Percentiles rank a stretch among this genome's conserved stretches.
These are phyloP conservation scores for Epicoccum sorghinum DNA, from an alignment of 2,329 filamentous ascomycete species.

Conservation along the genomic window DNA sequence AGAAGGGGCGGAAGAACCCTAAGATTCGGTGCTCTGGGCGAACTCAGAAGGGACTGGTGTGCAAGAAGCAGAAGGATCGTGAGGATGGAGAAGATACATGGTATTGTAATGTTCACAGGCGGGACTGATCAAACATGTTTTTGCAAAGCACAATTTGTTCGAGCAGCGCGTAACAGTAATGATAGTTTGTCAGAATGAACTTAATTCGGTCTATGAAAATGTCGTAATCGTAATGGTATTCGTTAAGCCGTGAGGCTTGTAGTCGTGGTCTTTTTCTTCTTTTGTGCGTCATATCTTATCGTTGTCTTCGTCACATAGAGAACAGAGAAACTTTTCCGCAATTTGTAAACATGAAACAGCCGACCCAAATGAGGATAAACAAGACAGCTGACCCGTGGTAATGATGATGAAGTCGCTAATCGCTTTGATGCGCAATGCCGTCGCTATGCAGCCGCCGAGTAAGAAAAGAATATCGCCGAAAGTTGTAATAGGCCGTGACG, in stretches of 20 bases:
- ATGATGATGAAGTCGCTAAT: constrained; percentile 33
- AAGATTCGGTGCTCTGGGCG: neutral
- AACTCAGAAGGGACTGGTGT: neutral
- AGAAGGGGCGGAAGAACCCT: neutral
- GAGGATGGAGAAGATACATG: neutral
- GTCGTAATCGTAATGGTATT: constrained; percentile 16
- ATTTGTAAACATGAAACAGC: constrained; percentile 21
- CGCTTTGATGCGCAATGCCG: constrained; percentile 43
- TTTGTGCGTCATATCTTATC: constrained; percentile 16
- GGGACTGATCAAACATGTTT: neutral
- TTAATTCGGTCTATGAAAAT: constrained; percentile 13
- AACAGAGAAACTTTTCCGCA: constrained; percentile 18
- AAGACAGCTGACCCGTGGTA: constrained; percentile 22
- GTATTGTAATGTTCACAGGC: neutral
- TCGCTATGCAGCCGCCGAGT: constrained; percentile 43
- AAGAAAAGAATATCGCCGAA: constrained; percentile 25
- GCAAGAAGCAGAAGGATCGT: neutral
- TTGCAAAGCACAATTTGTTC: neutral
- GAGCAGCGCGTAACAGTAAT: neutral
- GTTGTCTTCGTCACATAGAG: constrained; percentile 4
- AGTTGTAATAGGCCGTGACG: constrained; percentile 19
- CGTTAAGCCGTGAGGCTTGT: constrained; percentile 14
- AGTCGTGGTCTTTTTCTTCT: constrained; percentile 21
- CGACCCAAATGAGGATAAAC: constrained; percentile 17
- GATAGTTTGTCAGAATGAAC: neutral